Percentiles rank a stretch among this genome's conserved stretches.
These are phyloP conservation scores for Paramecium biaurelia DNA, from an alignment of 73 alveolate genomes.

Conservation along the genomic window DNA sequence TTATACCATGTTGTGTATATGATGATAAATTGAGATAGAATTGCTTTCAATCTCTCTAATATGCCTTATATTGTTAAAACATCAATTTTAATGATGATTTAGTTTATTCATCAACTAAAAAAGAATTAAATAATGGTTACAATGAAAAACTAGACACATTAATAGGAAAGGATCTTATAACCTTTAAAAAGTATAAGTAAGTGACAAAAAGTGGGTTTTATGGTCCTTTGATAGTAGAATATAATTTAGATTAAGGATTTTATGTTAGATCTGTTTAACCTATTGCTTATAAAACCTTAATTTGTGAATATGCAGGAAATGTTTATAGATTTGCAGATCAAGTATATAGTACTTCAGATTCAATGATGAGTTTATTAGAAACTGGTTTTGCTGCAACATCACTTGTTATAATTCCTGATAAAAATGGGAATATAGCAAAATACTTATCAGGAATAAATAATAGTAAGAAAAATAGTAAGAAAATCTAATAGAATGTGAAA, in stretches of 20 bases:
- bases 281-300: constrained; percentile 76
- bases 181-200: constrained; percentile 75
- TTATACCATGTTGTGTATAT: constrained; percentile 4
- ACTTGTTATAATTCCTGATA: constrained; percentile 85
- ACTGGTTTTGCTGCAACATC: constrained; percentile 84
- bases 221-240: constrained; percentile 84
- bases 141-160: constrained; percentile 74
- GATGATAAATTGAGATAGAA: constrained; percentile 62
- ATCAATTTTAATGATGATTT: constrained; percentile 78
- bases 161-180: constrained; percentile 62
- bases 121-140: constrained; percentile 65
- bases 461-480: constrained; percentile 66
- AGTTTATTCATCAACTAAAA: constrained; percentile 67
- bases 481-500: constrained; percentile 78
- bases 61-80: constrained; percentile 76
- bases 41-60: constrained; percentile 69
- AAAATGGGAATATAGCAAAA: constrained; percentile 86
- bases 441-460: constrained; percentile 89
- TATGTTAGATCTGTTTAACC: constrained; percentile 84
- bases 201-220: constrained; percentile 74
- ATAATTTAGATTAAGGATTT: constrained; percentile 83
- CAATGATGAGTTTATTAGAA: constrained; percentile 87
- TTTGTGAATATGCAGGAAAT: constrained; percentile 95
- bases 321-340: constrained; percentile 78
- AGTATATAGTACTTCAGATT: constrained; percentile 85